A percentile compares a stretch with the other conserved stretches of the same genome.
These are phyloP conservation scores for Elongisporangium senticosum DNA, from an alignment of 352 stramenopile genomes.

Conservation along the genomic window DNA sequence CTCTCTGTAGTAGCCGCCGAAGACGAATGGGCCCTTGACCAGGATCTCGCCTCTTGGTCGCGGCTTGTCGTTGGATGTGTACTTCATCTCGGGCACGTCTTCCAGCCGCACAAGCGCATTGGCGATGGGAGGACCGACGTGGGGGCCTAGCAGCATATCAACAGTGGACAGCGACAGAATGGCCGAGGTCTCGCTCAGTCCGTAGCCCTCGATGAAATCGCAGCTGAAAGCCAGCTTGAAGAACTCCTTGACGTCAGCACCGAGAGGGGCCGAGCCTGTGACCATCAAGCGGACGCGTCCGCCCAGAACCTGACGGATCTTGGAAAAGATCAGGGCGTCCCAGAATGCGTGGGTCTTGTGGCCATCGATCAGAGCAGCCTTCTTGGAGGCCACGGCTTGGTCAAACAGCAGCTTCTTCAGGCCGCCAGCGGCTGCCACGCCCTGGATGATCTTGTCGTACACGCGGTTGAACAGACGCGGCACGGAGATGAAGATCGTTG, in stretches of 20 bases:
- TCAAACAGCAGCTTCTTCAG: conserved; percentile 87
- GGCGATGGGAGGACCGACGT: conserved; percentile 87
- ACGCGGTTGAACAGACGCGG: conserved; percentile 92
- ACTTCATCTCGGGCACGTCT: conserved; percentile 94
- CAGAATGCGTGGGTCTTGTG: conserved; percentile 68
- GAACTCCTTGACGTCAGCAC: conserved; percentile 90
- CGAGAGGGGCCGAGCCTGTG: conserved; percentile 89
- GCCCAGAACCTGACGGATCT: conserved; percentile 88
- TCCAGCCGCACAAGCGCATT: conserved; percentile 86
- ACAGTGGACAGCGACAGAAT: conserved; percentile 60
- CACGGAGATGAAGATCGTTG: conserved; percentile 85
- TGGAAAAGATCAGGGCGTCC: conserved; percentile 93
- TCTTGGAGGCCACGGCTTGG: conserved; percentile 67
- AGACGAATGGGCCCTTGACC: conserved; percentile 59
- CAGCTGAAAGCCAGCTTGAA: conserved; percentile 88
- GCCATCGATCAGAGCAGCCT: conserved; percentile 31
- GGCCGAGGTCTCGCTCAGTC: conserved; percentile 90
- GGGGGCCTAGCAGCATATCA: conserved; percentile 45
- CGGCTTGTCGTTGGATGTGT: conserved; percentile 59
- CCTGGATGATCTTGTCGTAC: conserved; percentile 84
- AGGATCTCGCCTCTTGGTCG: conserved; percentile 34
- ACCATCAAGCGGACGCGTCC: conserved; percentile 88
- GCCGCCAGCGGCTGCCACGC: conserved; percentile 49
- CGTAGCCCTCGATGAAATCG: conserved; percentile 91
- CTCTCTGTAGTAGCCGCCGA: conserved; percentile 91